Evolutionary conservation across 2,329 filamentous ascomycete species (phyloP), one percentile per base, ranked within the genome.

Genomic region (Pyrenochaeta sp.): DNA sequence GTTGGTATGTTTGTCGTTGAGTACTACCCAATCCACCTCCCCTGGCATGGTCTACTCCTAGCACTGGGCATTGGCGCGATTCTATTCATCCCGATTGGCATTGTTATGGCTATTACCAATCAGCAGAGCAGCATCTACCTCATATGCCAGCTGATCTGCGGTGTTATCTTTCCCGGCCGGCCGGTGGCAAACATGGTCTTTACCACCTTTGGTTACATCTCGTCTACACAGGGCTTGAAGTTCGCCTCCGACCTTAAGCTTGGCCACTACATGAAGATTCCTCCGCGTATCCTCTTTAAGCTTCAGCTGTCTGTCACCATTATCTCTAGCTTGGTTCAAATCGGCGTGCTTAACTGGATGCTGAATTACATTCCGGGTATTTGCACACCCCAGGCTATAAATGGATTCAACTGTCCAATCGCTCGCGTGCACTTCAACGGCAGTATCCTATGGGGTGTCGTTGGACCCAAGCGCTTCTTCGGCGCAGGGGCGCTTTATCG

Each of bases 121-220:
- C 91, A 94, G 73, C 91, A 95, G 76, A 92, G 88, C 77, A 92
- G 89, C 75, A 91, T 94, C 65, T 95, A 94, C 74, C 84, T 95
- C 36, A 91, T 95, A 68, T 94, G 91, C 75, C 92, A 95, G 77
- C 85, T 96, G 56, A 89, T 95, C 63, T 94, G 91, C 62, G 92
- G 92, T 52, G 88, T 86, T 50, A 83, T 92, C 15, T 96, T 96
- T 73, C 92, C 92, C 0, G 92, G 92, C 28, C 89, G 90, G 1
- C 92, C 92, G 1, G 91, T 96, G 10, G 92, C 92, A 50, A 95
- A 96, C 77, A 96, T 96, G 92, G 91, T 96, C 36, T 96, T 96
- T 69, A 91, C 94, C 47, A 95, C 91, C 0, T 96, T 95, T 74
- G 92, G 91, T 61, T 96, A 95, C 58, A 95, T 95, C 72, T 93